These are phyloP conservation scores for Echria macrotheca DNA, from an alignment of 495 filamentous ascomycete species.

Conservation along the genomic window DNA sequence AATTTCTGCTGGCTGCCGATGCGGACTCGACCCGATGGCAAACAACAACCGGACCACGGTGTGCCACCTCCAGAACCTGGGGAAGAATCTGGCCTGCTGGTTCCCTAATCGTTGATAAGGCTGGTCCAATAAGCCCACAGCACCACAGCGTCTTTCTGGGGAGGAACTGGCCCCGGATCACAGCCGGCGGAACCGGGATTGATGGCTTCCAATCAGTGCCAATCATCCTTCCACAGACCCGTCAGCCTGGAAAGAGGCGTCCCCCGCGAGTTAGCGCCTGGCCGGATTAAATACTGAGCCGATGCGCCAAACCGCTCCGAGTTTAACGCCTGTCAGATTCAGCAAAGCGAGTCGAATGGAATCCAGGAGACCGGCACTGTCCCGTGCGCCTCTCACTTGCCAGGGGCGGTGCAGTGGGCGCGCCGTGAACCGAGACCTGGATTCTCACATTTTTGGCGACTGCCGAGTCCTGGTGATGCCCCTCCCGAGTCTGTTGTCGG, in stretches of 20 bases:
- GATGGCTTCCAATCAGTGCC: background rate
- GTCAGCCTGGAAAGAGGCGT: slow-evolving; percentile 16
- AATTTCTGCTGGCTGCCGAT: no score
- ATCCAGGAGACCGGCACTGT: slow-evolving; percentile 12
- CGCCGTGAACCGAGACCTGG: slow-evolving; percentile 14
- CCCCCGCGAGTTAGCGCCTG: slow-evolving; percentile 14
- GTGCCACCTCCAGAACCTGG: no score
- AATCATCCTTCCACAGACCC: slow-evolving; percentile 11
- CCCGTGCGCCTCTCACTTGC: slow-evolving; percentile 12
- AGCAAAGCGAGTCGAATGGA: slow-evolving; percentile 2
- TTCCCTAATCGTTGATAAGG: no score
- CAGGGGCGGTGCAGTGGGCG: slow-evolving; percentile 2
- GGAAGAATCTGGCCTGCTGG: no score
- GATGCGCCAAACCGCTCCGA: background rate
- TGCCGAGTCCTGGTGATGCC: slow-evolving; percentile 14
- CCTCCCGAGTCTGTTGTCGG: slow-evolving; percentile 8
- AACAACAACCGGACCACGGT: no score
- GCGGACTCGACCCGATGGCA: no score
- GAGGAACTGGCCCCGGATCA: background rate
- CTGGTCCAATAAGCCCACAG: no score
- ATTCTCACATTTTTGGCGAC: slow-evolving; percentile 10
- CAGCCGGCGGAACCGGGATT: background rate
- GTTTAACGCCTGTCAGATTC: slow-evolving; percentile 6
- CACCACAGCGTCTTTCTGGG: no score
- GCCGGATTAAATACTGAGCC: slow-evolving; percentile 16